A percentile compares a stretch with the other conserved stretches of the same genome.
phyloP scores from a whole-genome alignment of 2,329 filamentous ascomycete species.

The Akanthomyces lecanii region DNA sequence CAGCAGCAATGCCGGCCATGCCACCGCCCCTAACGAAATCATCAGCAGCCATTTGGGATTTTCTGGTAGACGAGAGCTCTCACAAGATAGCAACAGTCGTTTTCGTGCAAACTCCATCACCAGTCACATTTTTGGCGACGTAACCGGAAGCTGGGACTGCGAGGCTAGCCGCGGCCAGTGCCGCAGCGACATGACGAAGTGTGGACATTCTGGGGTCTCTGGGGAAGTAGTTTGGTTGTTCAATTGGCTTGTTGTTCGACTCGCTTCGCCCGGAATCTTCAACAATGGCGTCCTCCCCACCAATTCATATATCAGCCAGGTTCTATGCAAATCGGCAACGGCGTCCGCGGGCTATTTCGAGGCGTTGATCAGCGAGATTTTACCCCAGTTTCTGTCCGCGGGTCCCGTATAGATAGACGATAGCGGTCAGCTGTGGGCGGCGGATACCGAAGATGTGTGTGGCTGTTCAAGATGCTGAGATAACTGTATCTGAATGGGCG shows the following conservation, averaged over 20 bases:
- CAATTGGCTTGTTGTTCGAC: not conserved
- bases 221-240: not conserved
- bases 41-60: not conserved
- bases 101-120: constrained; percentile 23
- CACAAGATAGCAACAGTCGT: constrained; percentile 31
- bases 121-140: constrained; percentile 6
- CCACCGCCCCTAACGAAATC: constrained; percentile 13
- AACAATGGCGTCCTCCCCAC: not conserved
- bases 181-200: not conserved
- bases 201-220: constrained; percentile 1
- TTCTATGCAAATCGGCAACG: not conserved
- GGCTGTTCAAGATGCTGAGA: not conserved
- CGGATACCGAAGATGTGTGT: not conserved
- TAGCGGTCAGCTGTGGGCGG: not conserved
- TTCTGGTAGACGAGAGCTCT: not conserved
- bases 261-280: not conserved
- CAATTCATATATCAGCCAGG: constrained; percentile 2
- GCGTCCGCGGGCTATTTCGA: not conserved
- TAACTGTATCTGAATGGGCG: not conserved
- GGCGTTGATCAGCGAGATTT: not conserved
- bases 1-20: constrained; percentile 17
- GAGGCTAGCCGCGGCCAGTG: not conserved
- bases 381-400: not conserved
- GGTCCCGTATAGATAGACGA: not conserved
- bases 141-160: constrained; percentile 12